Percentiles rank a stretch among this genome's conserved stretches.
Evolutionary conservation across 768 basidiomycete genomes (phyloP).

Genomic region (Lentinula guzmanii): DNA sequence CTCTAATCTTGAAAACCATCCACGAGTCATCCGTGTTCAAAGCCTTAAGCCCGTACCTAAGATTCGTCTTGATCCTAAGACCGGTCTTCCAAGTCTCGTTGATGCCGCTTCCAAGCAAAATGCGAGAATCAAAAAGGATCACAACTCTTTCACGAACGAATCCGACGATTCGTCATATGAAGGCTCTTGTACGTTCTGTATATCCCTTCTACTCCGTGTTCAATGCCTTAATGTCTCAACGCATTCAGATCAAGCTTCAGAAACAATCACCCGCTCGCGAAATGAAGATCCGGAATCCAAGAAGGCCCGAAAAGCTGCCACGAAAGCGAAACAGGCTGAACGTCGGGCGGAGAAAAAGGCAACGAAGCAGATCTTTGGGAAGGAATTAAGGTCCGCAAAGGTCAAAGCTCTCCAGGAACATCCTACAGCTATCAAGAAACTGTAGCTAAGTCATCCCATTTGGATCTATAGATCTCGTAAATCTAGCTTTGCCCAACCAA

Average conservation of each 20-base stretch:
- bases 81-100: conserved; percentile 62
- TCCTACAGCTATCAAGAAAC: conserved; percentile 38
- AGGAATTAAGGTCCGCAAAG: conserved; percentile 52
- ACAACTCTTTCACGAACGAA: conserved; percentile 14
- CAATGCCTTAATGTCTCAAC: background rate
- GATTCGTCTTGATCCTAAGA: conserved; percentile 69
- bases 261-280: conserved; percentile 64
- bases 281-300: conserved; percentile 75
- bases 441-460: conserved; percentile 17
- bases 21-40: conserved; percentile 73
- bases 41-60: conserved; percentile 48
- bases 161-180: conserved; percentile 22
- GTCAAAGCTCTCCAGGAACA: conserved; percentile 39
- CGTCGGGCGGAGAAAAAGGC: conserved; percentile 65
- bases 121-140: conserved; percentile 14
- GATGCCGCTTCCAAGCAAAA: conserved; percentile 12
- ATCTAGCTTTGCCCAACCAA: background rate
- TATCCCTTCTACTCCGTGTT: background rate
- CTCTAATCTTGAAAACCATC: conserved; percentile 97
- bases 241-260: conserved; percentile 13
- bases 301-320: conserved; percentile 61
- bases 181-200: conserved; percentile 19
- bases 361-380: conserved; percentile 55
- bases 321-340: conserved; percentile 59
- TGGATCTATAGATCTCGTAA: background rate